Evolutionary conservation across 495 filamentous ascomycete genomes (phyloP).

Genomic region (Xeromyces bisporus): DNA sequence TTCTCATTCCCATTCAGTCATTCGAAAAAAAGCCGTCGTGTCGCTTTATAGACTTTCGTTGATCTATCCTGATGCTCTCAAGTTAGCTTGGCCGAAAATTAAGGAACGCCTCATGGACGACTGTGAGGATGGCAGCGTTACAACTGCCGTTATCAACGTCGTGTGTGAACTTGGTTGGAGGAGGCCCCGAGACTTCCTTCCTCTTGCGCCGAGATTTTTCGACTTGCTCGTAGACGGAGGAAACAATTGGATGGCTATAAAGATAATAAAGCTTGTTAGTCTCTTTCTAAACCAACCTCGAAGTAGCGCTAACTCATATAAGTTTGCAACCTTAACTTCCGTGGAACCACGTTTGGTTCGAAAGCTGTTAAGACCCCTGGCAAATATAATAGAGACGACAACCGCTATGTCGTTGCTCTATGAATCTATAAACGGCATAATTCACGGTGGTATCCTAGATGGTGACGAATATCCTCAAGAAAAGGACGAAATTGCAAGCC

Average conservation of each 20-base stretch:
- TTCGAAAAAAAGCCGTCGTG: slow-evolving; percentile 89
- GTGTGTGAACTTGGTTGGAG: slow-evolving; percentile 92
- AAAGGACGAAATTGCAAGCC: slow-evolving; percentile 77
- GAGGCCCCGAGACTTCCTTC: slow-evolving; percentile 81
- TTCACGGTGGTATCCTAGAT: slow-evolving; percentile 84
- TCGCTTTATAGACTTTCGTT: slow-evolving; percentile 82
- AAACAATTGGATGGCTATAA: slow-evolving; percentile 99
- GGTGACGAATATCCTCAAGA: slow-evolving; percentile 58
- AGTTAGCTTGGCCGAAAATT: slow-evolving; percentile 89
- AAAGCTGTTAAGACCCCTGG: slow-evolving; percentile 89
- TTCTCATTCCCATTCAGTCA: slow-evolving; percentile 60
- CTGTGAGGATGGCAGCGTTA: slow-evolving; percentile 80
- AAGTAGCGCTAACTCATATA: slow-evolving; percentile 5
- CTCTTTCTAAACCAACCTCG: not conserved
- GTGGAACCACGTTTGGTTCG: slow-evolving; percentile 79
- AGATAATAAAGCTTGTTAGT: slow-evolving; percentile 86
- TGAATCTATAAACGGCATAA: slow-evolving; percentile 96
- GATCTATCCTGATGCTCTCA: slow-evolving; percentile 85
- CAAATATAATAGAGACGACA: slow-evolving; percentile 81
- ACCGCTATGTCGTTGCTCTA: slow-evolving; percentile 93
- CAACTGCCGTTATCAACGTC: slow-evolving; percentile 88
- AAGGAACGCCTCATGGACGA: slow-evolving; percentile 87
- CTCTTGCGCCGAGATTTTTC: slow-evolving; percentile 80
- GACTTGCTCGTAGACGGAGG: slow-evolving; percentile 79
- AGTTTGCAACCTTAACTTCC: slow-evolving; percentile 92